A percentile compares a stretch with the other conserved stretches of the same genome.
phyloP scores from a whole-genome alignment of 208 protist species.

The Spironucleus salmonicida region DNA sequence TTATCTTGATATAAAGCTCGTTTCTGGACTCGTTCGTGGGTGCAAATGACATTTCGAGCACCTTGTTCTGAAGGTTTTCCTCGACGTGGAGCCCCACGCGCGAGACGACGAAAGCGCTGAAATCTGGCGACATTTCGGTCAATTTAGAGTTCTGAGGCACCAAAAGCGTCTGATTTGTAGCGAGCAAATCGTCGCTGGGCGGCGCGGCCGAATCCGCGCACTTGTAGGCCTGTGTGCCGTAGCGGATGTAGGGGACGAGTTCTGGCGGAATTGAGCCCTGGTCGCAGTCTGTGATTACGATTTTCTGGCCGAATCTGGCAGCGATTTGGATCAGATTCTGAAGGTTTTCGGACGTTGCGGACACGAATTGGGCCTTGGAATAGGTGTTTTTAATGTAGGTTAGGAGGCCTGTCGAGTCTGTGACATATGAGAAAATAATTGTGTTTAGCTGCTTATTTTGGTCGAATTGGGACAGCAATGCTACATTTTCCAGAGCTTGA shows the following conservation, averaged over 20 bases:
- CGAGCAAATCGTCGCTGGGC: no score
- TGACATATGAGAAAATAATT: conserved; percentile 4
- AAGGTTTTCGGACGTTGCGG: conserved; percentile 15
- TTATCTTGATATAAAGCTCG: neutral
- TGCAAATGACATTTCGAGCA: conserved; percentile 19
- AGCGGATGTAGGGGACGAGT: conserved; percentile 3
- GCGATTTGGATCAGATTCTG: conserved; percentile 9
- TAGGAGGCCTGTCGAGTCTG: conserved; percentile 1
- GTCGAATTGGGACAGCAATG: neutral
- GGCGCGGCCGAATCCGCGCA: neutral
- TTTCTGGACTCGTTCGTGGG: neutral
- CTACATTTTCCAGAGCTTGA: neutral
- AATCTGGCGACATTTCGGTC: neutral
- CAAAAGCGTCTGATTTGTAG: no score
- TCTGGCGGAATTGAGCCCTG: neutral
- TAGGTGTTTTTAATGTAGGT: neutral
- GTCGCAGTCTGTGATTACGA: conserved; percentile 17
- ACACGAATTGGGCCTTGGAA: neutral
- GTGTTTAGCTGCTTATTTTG: neutral
- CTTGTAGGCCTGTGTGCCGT: neutral
- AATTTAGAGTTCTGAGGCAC: no score
- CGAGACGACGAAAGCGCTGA: neutral
- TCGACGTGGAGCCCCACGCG: neutral
- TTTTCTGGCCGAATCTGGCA: conserved; percentile 14
- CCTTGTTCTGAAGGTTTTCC: neutral